Evolutionary conservation across 768 basidiomycete genomes (phyloP).

Genomic region (Trametes elegans): DNA sequence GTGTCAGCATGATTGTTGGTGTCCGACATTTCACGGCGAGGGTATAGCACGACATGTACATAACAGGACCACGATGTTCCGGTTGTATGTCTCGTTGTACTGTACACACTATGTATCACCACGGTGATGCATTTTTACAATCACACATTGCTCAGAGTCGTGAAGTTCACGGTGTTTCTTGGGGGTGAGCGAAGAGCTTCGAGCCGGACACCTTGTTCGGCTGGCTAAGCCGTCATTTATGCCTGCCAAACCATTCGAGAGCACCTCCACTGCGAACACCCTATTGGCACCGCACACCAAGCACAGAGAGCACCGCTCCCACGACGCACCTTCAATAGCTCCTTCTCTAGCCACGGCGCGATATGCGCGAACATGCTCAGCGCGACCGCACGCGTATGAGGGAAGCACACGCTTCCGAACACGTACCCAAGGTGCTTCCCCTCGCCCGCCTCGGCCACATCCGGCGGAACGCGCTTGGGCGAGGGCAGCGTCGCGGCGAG

Average conservation of each 20-base stretch:
- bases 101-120: no score
- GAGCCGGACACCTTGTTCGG: constrained; percentile 39
- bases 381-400: background rate
- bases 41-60: no score
- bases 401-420: background rate
- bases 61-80: no score
- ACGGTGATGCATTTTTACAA: no score
- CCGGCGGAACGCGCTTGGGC: background rate
- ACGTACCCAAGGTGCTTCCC: background rate
- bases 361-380: no score
- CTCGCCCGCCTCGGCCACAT: constrained; percentile 1
- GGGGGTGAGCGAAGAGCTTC: constrained; percentile 45
- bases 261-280: constrained; percentile 33
- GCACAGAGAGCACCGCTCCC: no score
- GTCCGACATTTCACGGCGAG: no score
- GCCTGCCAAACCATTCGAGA: constrained; percentile 40
- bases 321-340: no score
- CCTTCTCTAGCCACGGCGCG: no score
- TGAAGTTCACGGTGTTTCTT: constrained; percentile 34
- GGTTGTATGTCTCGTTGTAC: no score
- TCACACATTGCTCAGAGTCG: no score
- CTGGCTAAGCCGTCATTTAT: constrained; percentile 36
- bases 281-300: background rate
- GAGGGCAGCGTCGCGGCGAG: constrained; percentile 12
- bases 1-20: no score